Base-by-base conservation (phyloP, 2,329 filamentous ascomycete species). In the Proliferodiscus dingleyae region DNA sequence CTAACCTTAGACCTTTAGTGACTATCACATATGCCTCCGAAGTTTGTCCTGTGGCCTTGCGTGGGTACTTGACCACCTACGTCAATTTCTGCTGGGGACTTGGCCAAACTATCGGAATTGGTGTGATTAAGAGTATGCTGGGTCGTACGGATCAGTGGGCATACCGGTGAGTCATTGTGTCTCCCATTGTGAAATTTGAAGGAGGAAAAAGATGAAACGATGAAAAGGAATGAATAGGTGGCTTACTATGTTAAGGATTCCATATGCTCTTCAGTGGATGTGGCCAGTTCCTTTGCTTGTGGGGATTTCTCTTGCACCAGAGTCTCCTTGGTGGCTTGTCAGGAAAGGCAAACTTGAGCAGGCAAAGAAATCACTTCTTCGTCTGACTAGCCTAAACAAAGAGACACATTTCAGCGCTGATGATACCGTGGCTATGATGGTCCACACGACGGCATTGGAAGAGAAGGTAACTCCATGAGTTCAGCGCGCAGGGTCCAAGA, bases 371-470 rank as follows among this genome's bases (percentile, higher is more conserved):
- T 42, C 55, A 0, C 53, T 62, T 8, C 47, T 63, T 15, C 56
- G 61, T 16, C 46, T 64, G 11, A 64, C 62, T 5, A 56, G 39
- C 50, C 62, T 39, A 61, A 70, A 46, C 54, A 72, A 54, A 67
- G 71, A 50, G 67, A 67, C 56, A 39, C 45, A 60, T 7, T 68
- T 71, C 28, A 66, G 78, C 46, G 64, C 72, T 2, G 63, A 71
- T 23, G 68, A 72, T 36, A 71, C 71, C 11, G 61, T 83, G 18
- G 67, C 74, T 2, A 72, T 75, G 56, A 81, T 83, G 57, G 64
- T 72, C 19, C 73, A 80, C 54, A 82, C 78, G 0, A 75, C 81
- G 46, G 67, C 72, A 43, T 63, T 79, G 1, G 79, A 83, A 59
- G 66, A 72, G 45, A 70, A 73, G 46, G 52, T 54, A 8, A 36